Percentiles rank a stretch among this genome's conserved stretches.
Conservation (phyloP, 2,329 filamentous ascomycete species). For the Tolypocladium guangdongense region DNA sequence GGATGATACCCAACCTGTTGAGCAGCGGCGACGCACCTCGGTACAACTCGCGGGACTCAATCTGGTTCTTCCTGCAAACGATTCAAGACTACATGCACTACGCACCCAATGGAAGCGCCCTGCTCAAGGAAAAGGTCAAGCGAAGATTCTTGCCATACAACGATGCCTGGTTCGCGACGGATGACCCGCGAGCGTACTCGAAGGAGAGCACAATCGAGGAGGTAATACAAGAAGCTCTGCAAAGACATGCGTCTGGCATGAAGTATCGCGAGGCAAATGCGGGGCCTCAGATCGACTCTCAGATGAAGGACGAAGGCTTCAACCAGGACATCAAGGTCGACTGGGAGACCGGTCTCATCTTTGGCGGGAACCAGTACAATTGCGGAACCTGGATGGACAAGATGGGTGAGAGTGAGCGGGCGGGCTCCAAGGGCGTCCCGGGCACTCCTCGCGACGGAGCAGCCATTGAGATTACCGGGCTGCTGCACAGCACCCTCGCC, state of each 20-base stretch:
- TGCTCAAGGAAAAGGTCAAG: conserved; percentile 68
- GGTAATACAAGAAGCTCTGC: conserved; percentile 84
- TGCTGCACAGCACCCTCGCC: conserved; percentile 77
- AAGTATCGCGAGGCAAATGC: conserved; percentile 93
- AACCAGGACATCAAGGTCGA: conserved; percentile 85
- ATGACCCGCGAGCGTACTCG: conserved; percentile 80
- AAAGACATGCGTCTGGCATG: conserved; percentile 82
- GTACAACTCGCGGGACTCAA: conserved; percentile 91
- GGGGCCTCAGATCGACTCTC: conserved; percentile 73
- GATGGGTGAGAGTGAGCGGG: conserved; percentile 95
- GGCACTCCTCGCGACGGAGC: conserved; percentile 96
- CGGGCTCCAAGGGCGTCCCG: conserved; percentile 84
- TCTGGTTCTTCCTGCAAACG: conserved; percentile 96
- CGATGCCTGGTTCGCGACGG: conserved; percentile 80
- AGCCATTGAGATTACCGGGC: conserved; percentile 86
- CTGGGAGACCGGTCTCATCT: conserved; percentile 81
- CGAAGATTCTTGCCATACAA: conserved; percentile 90
- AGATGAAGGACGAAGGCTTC: conserved; percentile 91
- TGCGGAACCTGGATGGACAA: conserved; percentile 99
- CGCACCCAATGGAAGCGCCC: conserved; percentile 61
- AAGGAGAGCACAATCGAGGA: conserved; percentile 74
- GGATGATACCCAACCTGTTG: conserved; percentile 93
- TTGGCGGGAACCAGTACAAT: conserved; percentile 87
- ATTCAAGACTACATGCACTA: conserved; percentile 87
- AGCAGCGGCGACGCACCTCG: conserved; percentile 75